A percentile compares a stretch with the other conserved stretches of the same genome.
phyloP scores from a whole-genome alignment of 805 yeast genomes.

The Torulaspora microellipsoides region DNA sequence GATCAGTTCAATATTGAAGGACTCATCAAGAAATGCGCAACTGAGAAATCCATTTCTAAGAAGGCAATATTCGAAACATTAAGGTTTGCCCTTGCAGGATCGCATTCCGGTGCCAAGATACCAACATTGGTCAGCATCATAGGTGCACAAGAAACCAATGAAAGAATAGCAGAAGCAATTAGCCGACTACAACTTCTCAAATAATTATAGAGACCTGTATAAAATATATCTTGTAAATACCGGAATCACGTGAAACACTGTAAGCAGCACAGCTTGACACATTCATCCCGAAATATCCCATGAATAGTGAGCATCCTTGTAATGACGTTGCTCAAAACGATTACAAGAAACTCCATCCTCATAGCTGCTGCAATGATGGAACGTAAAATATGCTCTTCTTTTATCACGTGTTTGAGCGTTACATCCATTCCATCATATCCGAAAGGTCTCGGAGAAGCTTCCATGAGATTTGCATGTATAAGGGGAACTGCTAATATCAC shows the following conservation, averaged over 20 bases:
- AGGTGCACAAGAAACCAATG: conserved; percentile 40
- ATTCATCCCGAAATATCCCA: too few relatives aligned
- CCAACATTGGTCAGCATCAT: conserved; percentile 53
- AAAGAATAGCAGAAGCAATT: conserved; percentile 28
- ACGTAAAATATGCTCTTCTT: too few relatives aligned
- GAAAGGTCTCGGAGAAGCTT: conserved; percentile 13
- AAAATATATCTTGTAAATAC: conserved; percentile 4
- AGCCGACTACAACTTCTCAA: conserved; percentile 1
- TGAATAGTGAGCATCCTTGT: too few relatives aligned
- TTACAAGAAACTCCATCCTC: too few relatives aligned
- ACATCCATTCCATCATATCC: neutral
- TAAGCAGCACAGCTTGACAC: too few relatives aligned
- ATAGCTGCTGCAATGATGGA: too few relatives aligned
- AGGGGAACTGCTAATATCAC: too few relatives aligned
- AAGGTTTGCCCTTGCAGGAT: conserved; percentile 67
- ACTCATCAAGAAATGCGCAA: conserved; percentile 7
- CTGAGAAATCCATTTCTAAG: conserved; percentile 2
- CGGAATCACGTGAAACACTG: neutral
- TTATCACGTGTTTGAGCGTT: conserved; percentile 6
- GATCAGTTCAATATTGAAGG: conserved; percentile 6
- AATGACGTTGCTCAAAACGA: too few relatives aligned
- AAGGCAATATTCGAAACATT: conserved; percentile 50
- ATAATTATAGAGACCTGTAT: neutral
- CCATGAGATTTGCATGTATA: neutral
- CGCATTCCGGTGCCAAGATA: conserved; percentile 63